Evolutionary conservation across 306 rosid genomes (phyloP).

Genomic region (Cyamopsis tetragonoloba): DNA sequence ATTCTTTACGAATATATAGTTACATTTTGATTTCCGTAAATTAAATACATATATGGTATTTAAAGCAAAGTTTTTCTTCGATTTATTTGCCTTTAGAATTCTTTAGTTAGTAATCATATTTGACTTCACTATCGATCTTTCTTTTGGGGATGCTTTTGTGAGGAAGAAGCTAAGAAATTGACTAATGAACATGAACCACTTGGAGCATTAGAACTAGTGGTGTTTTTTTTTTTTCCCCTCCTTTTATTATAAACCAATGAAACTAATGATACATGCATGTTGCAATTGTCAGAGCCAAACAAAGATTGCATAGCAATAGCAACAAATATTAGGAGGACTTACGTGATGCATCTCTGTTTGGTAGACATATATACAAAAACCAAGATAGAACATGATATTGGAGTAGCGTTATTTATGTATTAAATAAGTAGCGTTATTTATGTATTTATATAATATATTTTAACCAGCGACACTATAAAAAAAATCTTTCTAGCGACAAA

Average conservation of each 20-base stretch:
- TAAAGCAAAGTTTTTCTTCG: background rate
- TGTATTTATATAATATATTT: no score
- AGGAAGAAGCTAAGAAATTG: constrained; percentile 23
- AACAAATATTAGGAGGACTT: background rate
- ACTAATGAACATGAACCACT: constrained; percentile 4
- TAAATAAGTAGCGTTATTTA: no score
- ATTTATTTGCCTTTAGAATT: background rate
- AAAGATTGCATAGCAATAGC: constrained; percentile 5
- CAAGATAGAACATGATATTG: no score
- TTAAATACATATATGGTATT: background rate
- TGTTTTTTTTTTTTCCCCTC: background rate
- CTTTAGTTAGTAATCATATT: constrained; percentile 2
- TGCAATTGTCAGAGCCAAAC: constrained; percentile 15
- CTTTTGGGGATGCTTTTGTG: constrained; percentile 19
- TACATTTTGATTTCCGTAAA: background rate
- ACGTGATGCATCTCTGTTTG: background rate
- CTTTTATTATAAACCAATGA: constrained; percentile 26
- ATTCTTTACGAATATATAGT: background rate
- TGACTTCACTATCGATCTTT: background rate
- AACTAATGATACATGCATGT: constrained; percentile 19
- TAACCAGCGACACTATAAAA: no score
- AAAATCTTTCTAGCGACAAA: no score
- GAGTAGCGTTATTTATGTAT: no score
- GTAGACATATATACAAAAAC: no score
- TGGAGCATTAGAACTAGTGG: constrained; percentile 27